These are phyloP conservation scores for Vitis hybrid DNA, from an alignment of 177 flowering plant species.

Conservation along the genomic window DNA sequence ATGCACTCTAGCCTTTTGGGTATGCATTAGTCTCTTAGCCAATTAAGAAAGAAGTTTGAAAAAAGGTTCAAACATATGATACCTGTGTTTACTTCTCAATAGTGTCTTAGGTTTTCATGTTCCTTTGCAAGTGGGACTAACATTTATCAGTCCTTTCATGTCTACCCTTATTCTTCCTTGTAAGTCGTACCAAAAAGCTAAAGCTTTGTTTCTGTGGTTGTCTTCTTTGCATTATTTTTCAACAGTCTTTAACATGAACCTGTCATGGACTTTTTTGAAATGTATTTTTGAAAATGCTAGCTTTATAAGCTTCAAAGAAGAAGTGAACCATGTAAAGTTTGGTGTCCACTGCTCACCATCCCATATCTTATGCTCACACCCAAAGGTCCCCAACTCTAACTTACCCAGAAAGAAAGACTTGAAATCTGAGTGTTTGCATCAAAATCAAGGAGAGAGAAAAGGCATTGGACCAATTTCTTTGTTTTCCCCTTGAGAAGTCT, in stretches of 20 bases:
- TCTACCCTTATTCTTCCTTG: slow-evolving; percentile 5
- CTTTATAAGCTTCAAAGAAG: too few species aligned
- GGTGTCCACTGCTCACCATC: too few species aligned
- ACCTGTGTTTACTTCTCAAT: background rate
- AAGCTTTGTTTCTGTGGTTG: background rate
- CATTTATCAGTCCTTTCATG: background rate
- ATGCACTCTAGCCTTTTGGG: slow-evolving; percentile 10
- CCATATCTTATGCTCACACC: too few species aligned
- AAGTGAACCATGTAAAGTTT: too few species aligned
- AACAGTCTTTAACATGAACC: too few species aligned
- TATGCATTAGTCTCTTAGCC: slow-evolving; percentile 16
- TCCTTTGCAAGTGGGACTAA: background rate
- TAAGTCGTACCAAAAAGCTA: background rate
- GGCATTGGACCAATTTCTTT: too few species aligned
- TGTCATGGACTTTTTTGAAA: background rate
- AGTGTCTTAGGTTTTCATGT: slow-evolving; percentile 6
- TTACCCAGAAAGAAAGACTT: too few species aligned
- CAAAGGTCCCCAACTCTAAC: too few species aligned
- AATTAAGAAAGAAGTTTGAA: slow-evolving; percentile 4
- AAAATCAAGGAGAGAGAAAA: too few species aligned
- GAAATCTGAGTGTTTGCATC: too few species aligned
- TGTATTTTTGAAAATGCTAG: background rate
- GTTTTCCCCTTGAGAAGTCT: too few species aligned
- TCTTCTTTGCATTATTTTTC: too few species aligned
- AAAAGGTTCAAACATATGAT: background rate